Percentiles rank a stretch among this genome's conserved stretches.
phyloP scores from a whole-genome alignment of 1,139 yeast species.

The Saccharomyces hybrid region DNA sequence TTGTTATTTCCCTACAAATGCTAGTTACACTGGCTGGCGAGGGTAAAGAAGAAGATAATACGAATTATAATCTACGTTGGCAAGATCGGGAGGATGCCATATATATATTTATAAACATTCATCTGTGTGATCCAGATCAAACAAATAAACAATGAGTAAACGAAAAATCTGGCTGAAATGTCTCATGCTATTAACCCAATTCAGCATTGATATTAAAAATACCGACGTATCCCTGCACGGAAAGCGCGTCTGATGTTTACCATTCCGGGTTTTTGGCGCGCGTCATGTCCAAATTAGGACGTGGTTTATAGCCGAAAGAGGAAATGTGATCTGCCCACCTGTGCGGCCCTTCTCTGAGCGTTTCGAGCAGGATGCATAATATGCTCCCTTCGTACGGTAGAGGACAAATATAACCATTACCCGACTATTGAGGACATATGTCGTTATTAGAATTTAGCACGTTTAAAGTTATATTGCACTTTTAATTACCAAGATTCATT shows the following conservation, averaged over 20 bases:
- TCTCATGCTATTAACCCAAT: neutral
- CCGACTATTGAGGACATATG: neutral
- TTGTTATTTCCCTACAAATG: neutral
- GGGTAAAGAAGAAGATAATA: neutral
- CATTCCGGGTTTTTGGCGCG: conserved; percentile 1
- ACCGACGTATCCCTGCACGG: neutral
- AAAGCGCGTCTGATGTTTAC: neutral
- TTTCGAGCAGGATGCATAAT: neutral
- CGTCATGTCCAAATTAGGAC: neutral
- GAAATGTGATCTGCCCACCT: neutral
- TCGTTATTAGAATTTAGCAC: neutral
- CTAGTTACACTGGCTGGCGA: neutral
- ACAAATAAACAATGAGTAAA: neutral
- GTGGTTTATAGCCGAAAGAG: neutral
- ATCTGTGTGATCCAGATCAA: neutral
- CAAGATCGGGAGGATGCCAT: neutral
- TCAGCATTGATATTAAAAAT: neutral
- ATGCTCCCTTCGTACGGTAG: neutral
- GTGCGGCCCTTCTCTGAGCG: neutral
- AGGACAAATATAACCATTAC: neutral
- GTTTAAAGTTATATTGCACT: neutral
- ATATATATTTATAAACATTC: neutral
- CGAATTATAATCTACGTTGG: neutral
- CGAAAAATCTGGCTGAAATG: neutral
- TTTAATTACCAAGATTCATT: neutral